A percentile compares a stretch with the other conserved stretches of the same genome.
These are phyloP conservation scores for Musa troglodytarum DNA, from an alignment of 176 grass and related monocot species.

Conservation along the genomic window DNA sequence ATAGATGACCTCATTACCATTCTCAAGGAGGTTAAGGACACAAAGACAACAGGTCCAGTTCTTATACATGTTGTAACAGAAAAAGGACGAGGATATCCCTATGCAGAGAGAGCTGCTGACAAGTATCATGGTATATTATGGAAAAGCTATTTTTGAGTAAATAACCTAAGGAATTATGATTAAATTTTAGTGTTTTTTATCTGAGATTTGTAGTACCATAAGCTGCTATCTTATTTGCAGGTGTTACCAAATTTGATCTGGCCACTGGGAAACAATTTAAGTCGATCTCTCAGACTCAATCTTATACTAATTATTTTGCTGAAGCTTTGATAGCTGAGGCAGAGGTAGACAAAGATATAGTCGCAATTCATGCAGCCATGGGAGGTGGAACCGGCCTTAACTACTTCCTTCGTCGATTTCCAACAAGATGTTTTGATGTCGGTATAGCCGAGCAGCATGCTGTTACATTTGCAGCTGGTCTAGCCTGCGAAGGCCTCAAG, in stretches of 20 bases:
- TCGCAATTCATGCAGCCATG: conserved; percentile 96
- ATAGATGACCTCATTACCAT: conserved; percentile 82
- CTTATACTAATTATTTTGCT: conserved; percentile 92
- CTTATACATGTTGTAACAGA: conserved; percentile 93
- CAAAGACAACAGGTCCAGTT: conserved; percentile 83
- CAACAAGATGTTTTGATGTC: conserved; percentile 81
- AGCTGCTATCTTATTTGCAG: conserved; percentile 21
- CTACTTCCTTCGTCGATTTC: conserved; percentile 93
- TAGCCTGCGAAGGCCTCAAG: conserved; percentile 91
- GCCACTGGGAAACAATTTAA: conserved; percentile 94
- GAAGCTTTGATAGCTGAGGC: conserved; percentile 87
- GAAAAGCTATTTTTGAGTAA: not conserved
- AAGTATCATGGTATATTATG: conserved; percentile 74
- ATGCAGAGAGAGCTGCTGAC: conserved; percentile 84
- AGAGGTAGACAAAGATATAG: conserved; percentile 71
- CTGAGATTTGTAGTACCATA: not conserved
- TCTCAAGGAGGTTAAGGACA: conserved; percentile 84
- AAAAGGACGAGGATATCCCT: conserved; percentile 95
- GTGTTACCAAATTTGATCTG: conserved; percentile 84
- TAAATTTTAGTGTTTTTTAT: not conserved
- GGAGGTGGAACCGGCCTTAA: conserved; percentile 94
- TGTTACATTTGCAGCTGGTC: conserved; percentile 86
- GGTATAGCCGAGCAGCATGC: conserved; percentile 98
- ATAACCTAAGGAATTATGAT: not conserved
- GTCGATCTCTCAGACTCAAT: conserved; percentile 47